Evolutionary conservation across 768 basidiomycete species (phyloP), one percentile per base, ranked within the genome.

Genomic region (Dacryopinax spathularia): DNA sequence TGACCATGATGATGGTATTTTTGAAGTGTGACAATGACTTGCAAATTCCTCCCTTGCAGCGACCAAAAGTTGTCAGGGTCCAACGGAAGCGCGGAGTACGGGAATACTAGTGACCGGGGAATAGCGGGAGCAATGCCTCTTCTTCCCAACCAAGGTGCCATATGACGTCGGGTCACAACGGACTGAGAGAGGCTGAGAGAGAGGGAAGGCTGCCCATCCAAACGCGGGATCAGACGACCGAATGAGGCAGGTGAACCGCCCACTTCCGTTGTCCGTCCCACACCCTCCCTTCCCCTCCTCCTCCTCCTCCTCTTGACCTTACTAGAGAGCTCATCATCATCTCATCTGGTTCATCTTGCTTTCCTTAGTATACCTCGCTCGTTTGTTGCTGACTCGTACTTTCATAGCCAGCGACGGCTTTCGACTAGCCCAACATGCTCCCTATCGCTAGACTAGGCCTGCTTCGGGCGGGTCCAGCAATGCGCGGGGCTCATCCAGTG

Each of bases 381-480:
- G n/a, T n/a, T n/a, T n/a, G 5, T 41, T 15, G 39, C 39, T 4
- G 4, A 15, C 39, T 41, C 39, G 6, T 18, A 15, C 39, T 18
- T 22, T 7, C 4, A 22, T 4, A 29, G 31, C 13, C 3, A 22
- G 9, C 25, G 5, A 29, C 48, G 48, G 15, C 25, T 29, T 15
- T 18, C 48, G 15, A 10, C 13, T 29, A 27, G 29, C 48, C 13
- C 48, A 56, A 56, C 48, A 56, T 56, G 48, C 22, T 56, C 29
- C 48, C 48, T 27, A 56, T 56, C 48, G 48, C 48, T 56, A 56
- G 48, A 56, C 48, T 56, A 27, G 48, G 48, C 29, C 48, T 56
- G 48, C 48, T 56, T 20, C 48, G 48, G 9, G 48, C 48, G 9
- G 48, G 48, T 29, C 48, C 48, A 56, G 48, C 25, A 2, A 22